These are phyloP conservation scores for Dendrobium nobile DNA, from an alignment of 106 monocot species.

Conservation along the genomic window DNA sequence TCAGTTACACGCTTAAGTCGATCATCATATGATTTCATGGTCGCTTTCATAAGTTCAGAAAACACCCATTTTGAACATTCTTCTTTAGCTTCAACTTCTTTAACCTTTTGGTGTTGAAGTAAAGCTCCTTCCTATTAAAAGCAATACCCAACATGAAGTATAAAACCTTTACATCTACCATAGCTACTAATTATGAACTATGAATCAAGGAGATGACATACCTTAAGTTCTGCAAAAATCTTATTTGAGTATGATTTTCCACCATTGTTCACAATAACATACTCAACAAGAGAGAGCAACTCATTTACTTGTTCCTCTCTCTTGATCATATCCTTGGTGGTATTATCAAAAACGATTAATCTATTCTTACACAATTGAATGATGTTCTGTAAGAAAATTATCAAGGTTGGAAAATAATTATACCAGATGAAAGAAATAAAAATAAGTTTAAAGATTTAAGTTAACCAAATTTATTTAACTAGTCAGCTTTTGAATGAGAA, in stretches of 20 bases:
- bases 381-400: too few relatives aligned
- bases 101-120: neutral
- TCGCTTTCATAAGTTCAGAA: constrained; percentile 24
- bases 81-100: neutral
- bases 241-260: constrained; percentile 41
- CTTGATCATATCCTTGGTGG: constrained; percentile 18
- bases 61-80: constrained; percentile 47
- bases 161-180: constrained; percentile 48
- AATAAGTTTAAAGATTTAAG: too few relatives aligned
- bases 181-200: constrained; percentile 15
- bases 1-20: constrained; percentile 49
- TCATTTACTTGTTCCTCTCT: constrained; percentile 27
- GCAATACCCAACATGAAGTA: neutral
- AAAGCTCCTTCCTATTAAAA: constrained; percentile 32
- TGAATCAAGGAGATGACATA: too few relatives aligned
- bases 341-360: constrained; percentile 78
- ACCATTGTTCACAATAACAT: constrained; percentile 33
- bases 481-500: too few relatives aligned
- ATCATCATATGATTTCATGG: constrained; percentile 15
- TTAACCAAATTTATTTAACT: too few relatives aligned
- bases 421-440: too few relatives aligned
- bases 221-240: too few relatives aligned
- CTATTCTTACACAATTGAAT: constrained; percentile 46
- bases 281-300: constrained; percentile 49
- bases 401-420: constrained; percentile 7